These are phyloP conservation scores for Corynascus novoguineensis DNA, from an alignment of 495 filamentous ascomycete genomes.

Conservation along the genomic window DNA sequence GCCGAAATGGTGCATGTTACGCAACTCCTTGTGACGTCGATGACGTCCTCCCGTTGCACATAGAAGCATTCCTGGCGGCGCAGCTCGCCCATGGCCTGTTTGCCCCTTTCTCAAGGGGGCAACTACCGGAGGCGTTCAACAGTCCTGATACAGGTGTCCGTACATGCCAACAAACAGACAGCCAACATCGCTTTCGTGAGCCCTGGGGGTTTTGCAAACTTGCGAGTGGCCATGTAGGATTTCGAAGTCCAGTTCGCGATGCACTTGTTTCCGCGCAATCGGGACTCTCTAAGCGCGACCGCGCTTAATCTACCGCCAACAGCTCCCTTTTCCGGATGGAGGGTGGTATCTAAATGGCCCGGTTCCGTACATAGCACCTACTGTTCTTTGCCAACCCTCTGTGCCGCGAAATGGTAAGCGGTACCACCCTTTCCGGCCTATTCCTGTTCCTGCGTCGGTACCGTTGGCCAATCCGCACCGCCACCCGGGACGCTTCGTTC, in stretches of 20 bases:
- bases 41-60: background rate
- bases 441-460: constrained; percentile 1
- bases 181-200: background rate
- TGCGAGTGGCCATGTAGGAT: background rate
- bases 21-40: background rate
- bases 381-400: background rate
- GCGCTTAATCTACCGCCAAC: constrained; percentile 6
- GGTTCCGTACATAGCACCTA: background rate
- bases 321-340: background rate
- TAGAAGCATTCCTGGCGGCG: background rate
- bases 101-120: background rate
- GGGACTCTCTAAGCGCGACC: background rate
- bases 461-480: constrained; percentile 7
- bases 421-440: constrained; percentile 5
- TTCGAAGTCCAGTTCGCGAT: background rate
- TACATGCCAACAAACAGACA: no score
- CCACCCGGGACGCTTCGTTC: background rate
- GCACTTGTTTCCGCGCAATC: background rate
- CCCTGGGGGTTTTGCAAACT: background rate
- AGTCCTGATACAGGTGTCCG: background rate
- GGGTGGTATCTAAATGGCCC: background rate
- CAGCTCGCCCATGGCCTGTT: background rate
- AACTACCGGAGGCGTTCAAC: background rate
- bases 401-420: constrained; percentile 5
- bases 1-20: background rate